These are phyloP conservation scores for Apiospora pterosperma DNA, from an alignment of 2,329 filamentous ascomycete genomes.

Conservation along the genomic window DNA sequence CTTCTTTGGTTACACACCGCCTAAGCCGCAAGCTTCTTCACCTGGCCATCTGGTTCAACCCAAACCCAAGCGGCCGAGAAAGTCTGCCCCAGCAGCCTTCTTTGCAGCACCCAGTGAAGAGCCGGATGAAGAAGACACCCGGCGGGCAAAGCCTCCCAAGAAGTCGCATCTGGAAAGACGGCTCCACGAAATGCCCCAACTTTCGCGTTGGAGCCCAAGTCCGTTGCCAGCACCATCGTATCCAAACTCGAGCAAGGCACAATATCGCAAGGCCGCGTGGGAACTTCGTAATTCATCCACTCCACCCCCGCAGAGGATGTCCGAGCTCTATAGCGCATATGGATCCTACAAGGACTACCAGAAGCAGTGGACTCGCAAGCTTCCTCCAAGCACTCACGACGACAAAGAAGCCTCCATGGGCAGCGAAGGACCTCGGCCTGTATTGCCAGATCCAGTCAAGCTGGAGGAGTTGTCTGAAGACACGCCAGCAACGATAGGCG, in stretches of 20 bases:
- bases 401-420: not conserved
- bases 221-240: not conserved
- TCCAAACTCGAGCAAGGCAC: constrained; percentile 15
- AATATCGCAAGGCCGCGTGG: constrained; percentile 20
- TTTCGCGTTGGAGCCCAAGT: not conserved
- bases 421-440: not conserved
- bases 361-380: not conserved
- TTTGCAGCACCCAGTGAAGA: constrained; percentile 7
- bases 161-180: constrained; percentile 2
- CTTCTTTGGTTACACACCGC: constrained; percentile 30
- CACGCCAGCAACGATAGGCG: constrained; percentile 40
- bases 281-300: constrained; percentile 21
- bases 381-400: not conserved
- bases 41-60: not conserved
- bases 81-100: constrained; percentile 36
- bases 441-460: not conserved
- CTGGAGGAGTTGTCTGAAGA: constrained; percentile 1
- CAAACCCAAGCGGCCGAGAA: constrained; percentile 32
- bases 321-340: constrained; percentile 1
- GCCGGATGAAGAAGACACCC: not conserved
- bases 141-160: constrained; percentile 6
- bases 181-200: not conserved
- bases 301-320: constrained; percentile 3
- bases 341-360: not conserved
- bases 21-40: constrained; percentile 12